Conservation (phyloP, 805 yeast genomes). For the Metschnikowia aberdeeniae region DNA sequence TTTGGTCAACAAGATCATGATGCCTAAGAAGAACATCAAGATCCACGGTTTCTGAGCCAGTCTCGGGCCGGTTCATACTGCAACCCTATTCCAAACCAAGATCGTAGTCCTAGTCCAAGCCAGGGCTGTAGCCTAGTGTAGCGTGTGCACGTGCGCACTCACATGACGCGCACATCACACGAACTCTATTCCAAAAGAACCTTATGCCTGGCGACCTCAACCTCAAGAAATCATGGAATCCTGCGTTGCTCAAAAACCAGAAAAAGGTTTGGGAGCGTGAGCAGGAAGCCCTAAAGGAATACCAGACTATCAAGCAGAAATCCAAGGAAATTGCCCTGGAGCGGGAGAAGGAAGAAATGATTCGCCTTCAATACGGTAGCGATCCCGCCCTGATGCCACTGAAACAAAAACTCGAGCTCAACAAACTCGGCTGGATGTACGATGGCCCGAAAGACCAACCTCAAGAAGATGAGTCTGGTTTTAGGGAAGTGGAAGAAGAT, state of each 20-base stretch:
- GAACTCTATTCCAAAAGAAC: background rate
- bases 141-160: background rate
- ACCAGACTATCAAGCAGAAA: slow-evolving; percentile 57
- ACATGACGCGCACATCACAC: background rate
- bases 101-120: background rate
- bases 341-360: slow-evolving; percentile 54
- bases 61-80: background rate
- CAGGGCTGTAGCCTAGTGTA: background rate
- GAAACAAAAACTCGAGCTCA: slow-evolving; percentile 31
- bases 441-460: slow-evolving; percentile 32
- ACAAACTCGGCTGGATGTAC: slow-evolving; percentile 86
- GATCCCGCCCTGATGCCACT: slow-evolving; percentile 33
- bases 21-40: slow-evolving; percentile 95
- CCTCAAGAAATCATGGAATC: slow-evolving; percentile 94
- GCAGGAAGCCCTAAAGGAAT: slow-evolving; percentile 70
- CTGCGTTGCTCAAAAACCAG: slow-evolving; percentile 79
- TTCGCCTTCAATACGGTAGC: slow-evolving; percentile 42
- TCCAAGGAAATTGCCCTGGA: slow-evolving; percentile 62
- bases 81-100: background rate
- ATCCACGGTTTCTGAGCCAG: slow-evolving; percentile 85
- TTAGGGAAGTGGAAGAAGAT: slow-evolving; percentile 27
- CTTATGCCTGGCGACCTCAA: slow-evolving; percentile 73
- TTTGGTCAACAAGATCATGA: slow-evolving; percentile 76
- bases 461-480: slow-evolving; percentile 33
- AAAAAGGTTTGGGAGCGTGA: slow-evolving; percentile 81